Evolutionary conservation across 1,284 basidiomycete genomes (phyloP).

Genomic region (Lentinula novae-zelandiae): DNA sequence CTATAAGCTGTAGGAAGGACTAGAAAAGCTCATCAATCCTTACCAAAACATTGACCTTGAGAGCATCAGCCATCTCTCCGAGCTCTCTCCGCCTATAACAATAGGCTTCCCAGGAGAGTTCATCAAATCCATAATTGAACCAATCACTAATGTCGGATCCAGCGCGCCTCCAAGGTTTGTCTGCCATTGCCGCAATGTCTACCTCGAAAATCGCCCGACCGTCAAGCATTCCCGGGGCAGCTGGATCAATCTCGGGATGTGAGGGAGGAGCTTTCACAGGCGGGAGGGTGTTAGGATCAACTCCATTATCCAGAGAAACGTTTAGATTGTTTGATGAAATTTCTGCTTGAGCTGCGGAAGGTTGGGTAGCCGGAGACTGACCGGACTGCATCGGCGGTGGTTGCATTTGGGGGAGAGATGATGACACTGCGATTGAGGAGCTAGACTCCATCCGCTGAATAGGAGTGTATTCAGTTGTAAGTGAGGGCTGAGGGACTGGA

Average conservation of each 20-base stretch:
- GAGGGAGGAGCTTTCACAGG: constrained; percentile 66
- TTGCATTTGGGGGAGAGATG: constrained; percentile 16
- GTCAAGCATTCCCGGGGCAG: constrained; percentile 62
- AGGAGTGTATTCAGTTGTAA: constrained; percentile 90
- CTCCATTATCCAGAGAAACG: constrained; percentile 38
- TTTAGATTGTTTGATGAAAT: constrained; percentile 21
- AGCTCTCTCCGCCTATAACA: constrained; percentile 82
- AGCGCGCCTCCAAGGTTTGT: constrained; percentile 91
- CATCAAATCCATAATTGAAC: constrained; percentile 99
- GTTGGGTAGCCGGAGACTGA: constrained; percentile 12
- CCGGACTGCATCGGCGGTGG: constrained; percentile 14
- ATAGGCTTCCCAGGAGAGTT: constrained; percentile 92
- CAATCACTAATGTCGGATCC: constrained; percentile 95
- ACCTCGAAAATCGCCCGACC: constrained; percentile 87
- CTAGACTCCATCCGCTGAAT: constrained; percentile 61
- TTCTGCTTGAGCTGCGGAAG: constrained; percentile 10
- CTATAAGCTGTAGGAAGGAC: constrained; percentile 6
- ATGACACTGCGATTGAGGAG: constrained; percentile 14
- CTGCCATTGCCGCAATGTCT: constrained; percentile 78
- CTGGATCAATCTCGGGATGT: constrained; percentile 72
- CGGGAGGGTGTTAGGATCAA: constrained; percentile 63
- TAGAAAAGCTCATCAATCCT: constrained; percentile 25
- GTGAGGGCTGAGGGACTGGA: constrained; percentile 49
- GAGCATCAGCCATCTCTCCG: constrained; percentile 71
- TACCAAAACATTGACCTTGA: constrained; percentile 77